Evolutionary conservation across 2,329 filamentous ascomycete species (phyloP), one percentile per base, ranked within the genome.

Genomic region (Cladosporium sp.): DNA sequence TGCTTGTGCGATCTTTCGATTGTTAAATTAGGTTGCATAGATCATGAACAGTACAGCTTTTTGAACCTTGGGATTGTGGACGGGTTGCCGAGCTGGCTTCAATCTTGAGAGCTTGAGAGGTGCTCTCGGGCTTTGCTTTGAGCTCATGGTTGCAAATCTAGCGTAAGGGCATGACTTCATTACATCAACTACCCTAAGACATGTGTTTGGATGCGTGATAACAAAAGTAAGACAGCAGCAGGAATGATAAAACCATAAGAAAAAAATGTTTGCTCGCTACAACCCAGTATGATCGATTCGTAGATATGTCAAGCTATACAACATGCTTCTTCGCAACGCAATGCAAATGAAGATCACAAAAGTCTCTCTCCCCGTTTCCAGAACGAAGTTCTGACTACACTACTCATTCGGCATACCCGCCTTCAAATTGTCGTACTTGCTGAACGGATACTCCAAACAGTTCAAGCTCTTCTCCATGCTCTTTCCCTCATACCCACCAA

Each of bases 361-460:
- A 8, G 33, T 23, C 11, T 11, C 16, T 18, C 18, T 31, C 37
- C 49, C 28, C 31, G 8, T 55, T 6, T 2, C 14, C 28, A 29
- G 10, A 12, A 55, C 16, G 18, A 33, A 21, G 14, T 7, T 29
- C 11, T n/a, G n/a, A n/a, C 23, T 2, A 55, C 18, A 8, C 61
- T 56, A 65, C 49, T 62, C 58, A 11, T 62, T 62, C 14, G 75
- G 74, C 70, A 79, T 78, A 18, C 80, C 79, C 12, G 75, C 77
- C 67, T 75, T 78, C 66, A 85, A 62, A 71, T 87, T 87, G 40
- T 83, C 80, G 69, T 82, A 87, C 72, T 81, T 79, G n/a, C 80
- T 84, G 46, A 79, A 75, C 8, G 83, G 83, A 71, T 85, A 86
- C 52, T 76, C 72, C 65, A 85, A 69, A 56, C 77, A 75, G 69